Percentiles rank a stretch among this genome's conserved stretches.
Conservation (phyloP, 2,329 filamentous ascomycete genomes). For the Trichoderma atrobrunneum region DNA sequence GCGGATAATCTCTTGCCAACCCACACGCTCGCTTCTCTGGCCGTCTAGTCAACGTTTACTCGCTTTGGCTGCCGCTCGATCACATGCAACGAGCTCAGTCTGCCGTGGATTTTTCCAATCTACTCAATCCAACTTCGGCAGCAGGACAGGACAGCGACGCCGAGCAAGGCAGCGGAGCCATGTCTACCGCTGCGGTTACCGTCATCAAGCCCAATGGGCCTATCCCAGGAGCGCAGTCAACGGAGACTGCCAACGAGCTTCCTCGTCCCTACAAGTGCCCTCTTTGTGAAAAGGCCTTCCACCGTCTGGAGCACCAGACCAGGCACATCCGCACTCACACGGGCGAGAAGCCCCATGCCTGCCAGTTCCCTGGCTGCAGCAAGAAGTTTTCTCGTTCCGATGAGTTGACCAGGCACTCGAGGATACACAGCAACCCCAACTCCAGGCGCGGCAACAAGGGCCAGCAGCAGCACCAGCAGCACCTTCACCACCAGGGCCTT, state of each 20-base stretch:
- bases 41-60: neutral
- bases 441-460: conserved; percentile 88
- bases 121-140: conserved; percentile 58
- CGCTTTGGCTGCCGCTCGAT: conserved; percentile 32
- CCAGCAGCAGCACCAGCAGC: conserved; percentile 42
- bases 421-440: conserved; percentile 99
- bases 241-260: conserved; percentile 64
- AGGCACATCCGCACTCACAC: conserved; percentile 94
- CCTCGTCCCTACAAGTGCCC: conserved; percentile 98
- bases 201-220: conserved; percentile 62
- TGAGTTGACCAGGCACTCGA: conserved; percentile 92
- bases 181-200: conserved; percentile 50
- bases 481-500: conserved; percentile 39
- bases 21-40: conserved; percentile 4
- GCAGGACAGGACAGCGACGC: conserved; percentile 27
- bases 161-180: conserved; percentile 41
- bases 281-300: conserved; percentile 97
- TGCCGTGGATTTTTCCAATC: conserved; percentile 71
- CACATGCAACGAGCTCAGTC: conserved; percentile 75
- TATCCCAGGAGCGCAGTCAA: conserved; percentile 57
- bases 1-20: neutral
- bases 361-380: conserved; percentile 90
- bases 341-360: conserved; percentile 96
- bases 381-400: conserved; percentile 97
- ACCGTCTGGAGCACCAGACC: conserved; percentile 91